Evolutionary conservation across 1,139 yeast genomes (phyloP).

Genomic region (Magnusiomyces suaveolens): DNA sequence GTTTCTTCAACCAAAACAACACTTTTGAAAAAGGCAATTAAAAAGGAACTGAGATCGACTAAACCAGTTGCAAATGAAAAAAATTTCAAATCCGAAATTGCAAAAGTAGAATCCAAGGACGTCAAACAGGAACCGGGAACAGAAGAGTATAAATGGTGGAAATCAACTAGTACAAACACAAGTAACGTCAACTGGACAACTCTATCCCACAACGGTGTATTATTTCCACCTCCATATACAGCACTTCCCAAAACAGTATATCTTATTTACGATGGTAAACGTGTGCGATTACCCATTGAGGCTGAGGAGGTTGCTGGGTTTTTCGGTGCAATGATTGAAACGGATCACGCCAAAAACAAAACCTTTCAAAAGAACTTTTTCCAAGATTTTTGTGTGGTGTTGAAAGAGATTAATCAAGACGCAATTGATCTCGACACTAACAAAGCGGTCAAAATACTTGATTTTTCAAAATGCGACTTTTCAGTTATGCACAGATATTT

Average conservation of each 20-base stretch:
- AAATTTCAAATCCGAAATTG: no score
- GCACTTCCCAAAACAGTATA: constrained; percentile 77
- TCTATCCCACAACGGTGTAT: constrained; percentile 78
- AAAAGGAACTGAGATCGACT: no score
- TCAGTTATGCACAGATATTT: constrained; percentile 61
- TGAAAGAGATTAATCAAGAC: constrained; percentile 56
- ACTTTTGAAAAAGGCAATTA: neutral
- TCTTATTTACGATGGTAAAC: constrained; percentile 62
- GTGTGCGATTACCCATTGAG: constrained; percentile 59
- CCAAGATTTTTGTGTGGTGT: constrained; percentile 58
- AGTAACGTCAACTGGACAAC: constrained; percentile 80
- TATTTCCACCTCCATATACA: constrained; percentile 87
- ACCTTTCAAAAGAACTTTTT: constrained; percentile 82
- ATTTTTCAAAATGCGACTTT: constrained; percentile 70
- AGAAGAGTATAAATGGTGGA: constrained; percentile 78
- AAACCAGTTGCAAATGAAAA: no score
- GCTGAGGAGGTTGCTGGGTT: constrained; percentile 98
- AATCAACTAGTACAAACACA: constrained; percentile 53
- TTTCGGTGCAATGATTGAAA: constrained; percentile 77
- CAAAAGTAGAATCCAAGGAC: constrained; percentile 9
- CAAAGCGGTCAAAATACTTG: constrained; percentile 39
- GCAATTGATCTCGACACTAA: constrained; percentile 35
- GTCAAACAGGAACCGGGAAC: constrained; percentile 10
- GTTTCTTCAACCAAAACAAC: neutral
- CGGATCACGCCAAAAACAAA: constrained; percentile 84